phyloP scores from a whole-genome alignment of 108 stramenopile species.

The Pseudonitzschia delicatissima region DNA sequence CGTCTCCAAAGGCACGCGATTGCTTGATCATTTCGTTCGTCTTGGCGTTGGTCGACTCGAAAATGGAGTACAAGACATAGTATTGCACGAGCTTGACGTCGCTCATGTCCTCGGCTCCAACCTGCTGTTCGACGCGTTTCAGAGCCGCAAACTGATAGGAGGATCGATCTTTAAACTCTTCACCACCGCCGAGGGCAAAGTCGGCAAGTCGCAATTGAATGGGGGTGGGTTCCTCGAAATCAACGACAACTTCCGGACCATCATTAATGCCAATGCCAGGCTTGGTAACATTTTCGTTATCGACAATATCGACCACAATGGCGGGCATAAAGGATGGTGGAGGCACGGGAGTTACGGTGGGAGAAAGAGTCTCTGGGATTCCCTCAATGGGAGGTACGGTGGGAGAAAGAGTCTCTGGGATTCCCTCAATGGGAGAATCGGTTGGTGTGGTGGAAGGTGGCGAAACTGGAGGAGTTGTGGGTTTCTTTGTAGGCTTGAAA shows the following conservation, averaged over 20 bases:
- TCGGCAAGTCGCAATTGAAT: background rate
- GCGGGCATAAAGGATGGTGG: background rate
- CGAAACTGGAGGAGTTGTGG: background rate
- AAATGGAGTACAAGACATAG: constrained; percentile 28
- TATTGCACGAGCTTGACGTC: constrained; percentile 29
- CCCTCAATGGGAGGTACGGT: background rate
- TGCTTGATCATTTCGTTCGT: constrained; percentile 15
- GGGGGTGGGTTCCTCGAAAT: background rate
- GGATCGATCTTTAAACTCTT: constrained; percentile 26
- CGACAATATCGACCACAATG: background rate
- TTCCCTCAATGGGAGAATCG: background rate
- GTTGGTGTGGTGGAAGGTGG: background rate
- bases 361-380: background rate
- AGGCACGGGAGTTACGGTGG: background rate
- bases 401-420: background rate
- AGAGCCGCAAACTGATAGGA: constrained; percentile 37
- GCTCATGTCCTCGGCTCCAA: constrained; percentile 5
- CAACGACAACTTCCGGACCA: background rate
- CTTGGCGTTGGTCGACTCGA: constrained; percentile 12
- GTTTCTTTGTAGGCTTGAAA: background rate
- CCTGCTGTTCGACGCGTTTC: constrained; percentile 15
- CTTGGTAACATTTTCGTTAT: background rate
- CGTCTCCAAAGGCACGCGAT: background rate
- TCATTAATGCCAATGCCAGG: background rate
- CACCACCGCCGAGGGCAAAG: constrained; percentile 18